Base-by-base conservation (phyloP, 2,329 filamentous ascomycete species). In the Epichloe baconii region DNA sequence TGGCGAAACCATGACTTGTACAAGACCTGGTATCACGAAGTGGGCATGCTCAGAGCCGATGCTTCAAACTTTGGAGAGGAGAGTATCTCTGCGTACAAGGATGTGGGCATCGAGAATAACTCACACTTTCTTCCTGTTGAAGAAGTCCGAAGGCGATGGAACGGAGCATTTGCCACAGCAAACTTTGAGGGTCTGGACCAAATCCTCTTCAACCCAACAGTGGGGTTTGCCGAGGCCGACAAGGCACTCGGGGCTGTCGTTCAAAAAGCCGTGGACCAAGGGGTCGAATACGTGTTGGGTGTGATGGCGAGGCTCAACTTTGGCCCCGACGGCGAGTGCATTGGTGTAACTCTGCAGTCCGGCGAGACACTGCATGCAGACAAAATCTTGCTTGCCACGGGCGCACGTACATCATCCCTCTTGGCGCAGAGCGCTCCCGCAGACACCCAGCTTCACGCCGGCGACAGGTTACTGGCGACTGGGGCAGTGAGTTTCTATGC, bases 141-240 rank as follows among this genome's bases (percentile, higher is more conserved):
- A 12, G 75, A 81, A 54, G 76, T 78, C 38, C 72, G 74, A 44
- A 66, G 68, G 58, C 62, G 78, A 51, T 80, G 77, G 62, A 75
- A 76, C 43, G 78, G 78, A 0, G 62, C 78, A 7, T 81, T 82
- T 57, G 71, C 75, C 26, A 73, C 78, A 44, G 73, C 78, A 35
- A 70, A 81, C 54, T 80, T 80, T 59, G 71, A 68, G 6, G 76
- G 70, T 7, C 70, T 79, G 44, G 75, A 76, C 54, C 73, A 74
- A 55, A 70, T 81, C 17, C 69, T 79, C 21, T 71, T 76, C 56
- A 82, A 82, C 65, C 75, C 74, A 53, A 74, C 71, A 35, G 79
- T 77, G 61, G 79, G 79, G 2, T 82, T 77, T 71, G 78, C 72
- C 17, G 74, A 77, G 48, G 79, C 79, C 12, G 77, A 77, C 51